These are phyloP conservation scores for Amaranthus tricolor DNA, from an alignment of 179 eudicot species.

Conservation along the genomic window DNA sequence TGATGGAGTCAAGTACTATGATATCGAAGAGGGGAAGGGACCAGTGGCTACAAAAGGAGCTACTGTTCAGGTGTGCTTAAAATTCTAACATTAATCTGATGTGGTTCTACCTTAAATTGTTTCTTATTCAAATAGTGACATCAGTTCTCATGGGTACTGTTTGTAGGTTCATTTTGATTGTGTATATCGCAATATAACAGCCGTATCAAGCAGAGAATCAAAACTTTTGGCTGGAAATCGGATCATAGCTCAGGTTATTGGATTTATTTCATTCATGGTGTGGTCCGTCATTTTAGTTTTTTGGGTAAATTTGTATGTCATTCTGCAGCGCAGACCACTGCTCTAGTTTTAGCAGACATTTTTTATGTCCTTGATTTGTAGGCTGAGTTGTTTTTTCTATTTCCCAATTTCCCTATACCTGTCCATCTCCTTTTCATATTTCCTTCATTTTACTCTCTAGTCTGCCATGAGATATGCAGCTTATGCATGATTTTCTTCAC, in stretches of 20 bases:
- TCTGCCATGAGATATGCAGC: conserved; percentile 17
- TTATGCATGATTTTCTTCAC: conserved; percentile 10
- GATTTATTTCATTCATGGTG: conserved; percentile 10
- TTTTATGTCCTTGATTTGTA: not conserved
- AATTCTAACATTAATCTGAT: not conserved
- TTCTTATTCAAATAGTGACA: not conserved
- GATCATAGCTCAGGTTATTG: conserved; percentile 76
- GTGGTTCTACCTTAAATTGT: not conserved
- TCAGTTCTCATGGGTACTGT: conserved; percentile 5
- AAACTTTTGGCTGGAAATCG: conserved; percentile 96
- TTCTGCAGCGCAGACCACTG: not conserved
- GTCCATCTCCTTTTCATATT: not conserved
- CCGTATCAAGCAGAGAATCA: conserved; percentile 90
- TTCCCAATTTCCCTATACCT: not conserved
- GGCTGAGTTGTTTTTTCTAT: not conserved
- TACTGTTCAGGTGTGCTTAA: conserved; percentile 68
- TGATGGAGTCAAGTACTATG: conserved; percentile 89
- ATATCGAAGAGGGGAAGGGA: conserved; percentile 78
- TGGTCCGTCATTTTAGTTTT: not conserved
- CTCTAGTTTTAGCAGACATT: not conserved
- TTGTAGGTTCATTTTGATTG: conserved; percentile 94
- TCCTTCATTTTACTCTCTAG: not conserved
- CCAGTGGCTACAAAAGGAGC: conserved; percentile 78
- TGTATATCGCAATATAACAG: conserved; percentile 76
- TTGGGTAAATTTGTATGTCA: not conserved